These are phyloP conservation scores for Talaromyces sp. DNA, from an alignment of 2,329 filamentous ascomycete genomes.

Conservation along the genomic window DNA sequence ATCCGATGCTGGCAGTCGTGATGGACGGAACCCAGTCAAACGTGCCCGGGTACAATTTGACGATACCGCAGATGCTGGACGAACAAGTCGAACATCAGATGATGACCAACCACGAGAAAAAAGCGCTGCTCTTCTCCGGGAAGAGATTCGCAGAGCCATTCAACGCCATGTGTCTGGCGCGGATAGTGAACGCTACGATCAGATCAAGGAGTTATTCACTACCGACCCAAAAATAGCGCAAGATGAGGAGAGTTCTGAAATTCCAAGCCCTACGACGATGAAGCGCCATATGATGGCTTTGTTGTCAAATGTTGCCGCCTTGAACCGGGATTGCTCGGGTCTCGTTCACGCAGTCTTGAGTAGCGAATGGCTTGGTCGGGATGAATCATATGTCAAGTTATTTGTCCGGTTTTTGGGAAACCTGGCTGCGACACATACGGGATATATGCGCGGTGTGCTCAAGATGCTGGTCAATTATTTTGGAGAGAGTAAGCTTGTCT, in stretches of 20 bases:
- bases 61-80: constrained; percentile 30
- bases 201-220: constrained; percentile 50
- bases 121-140: constrained; percentile 53
- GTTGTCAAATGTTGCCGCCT: constrained; percentile 50
- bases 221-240: constrained; percentile 41
- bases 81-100: constrained; percentile 22
- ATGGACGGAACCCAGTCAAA: constrained; percentile 33
- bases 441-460: constrained; percentile 68
- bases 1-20: constrained; percentile 24
- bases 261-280: constrained; percentile 49
- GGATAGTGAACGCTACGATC: constrained; percentile 54
- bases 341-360: constrained; percentile 55
- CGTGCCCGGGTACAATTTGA: constrained; percentile 42
- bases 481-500: constrained; percentile 49
- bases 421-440: constrained; percentile 75
- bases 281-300: constrained; percentile 57
- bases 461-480: constrained; percentile 78
- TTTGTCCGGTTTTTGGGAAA: constrained; percentile 55
- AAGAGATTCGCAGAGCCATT: constrained; percentile 57
- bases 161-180: constrained; percentile 47
- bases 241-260: constrained; percentile 36
- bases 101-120: constrained; percentile 47
- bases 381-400: constrained; percentile 54
- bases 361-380: constrained; percentile 58
- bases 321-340: constrained; percentile 53